Evolutionary conservation across 2,329 filamentous ascomycete species (phyloP).

Genomic region (Whalleya microplaca): DNA sequence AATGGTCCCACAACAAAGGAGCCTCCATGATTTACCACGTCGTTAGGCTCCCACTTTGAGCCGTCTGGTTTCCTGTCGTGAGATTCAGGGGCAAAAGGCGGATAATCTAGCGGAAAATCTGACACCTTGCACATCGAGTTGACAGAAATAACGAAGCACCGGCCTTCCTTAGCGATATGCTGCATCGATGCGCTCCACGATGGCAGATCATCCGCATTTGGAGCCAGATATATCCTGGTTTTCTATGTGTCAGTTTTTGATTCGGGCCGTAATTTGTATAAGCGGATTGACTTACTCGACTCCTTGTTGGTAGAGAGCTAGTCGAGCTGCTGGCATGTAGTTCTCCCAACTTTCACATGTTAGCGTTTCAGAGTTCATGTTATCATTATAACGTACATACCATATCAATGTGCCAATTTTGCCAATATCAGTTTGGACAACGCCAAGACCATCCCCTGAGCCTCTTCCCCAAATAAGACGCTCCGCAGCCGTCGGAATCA

Average conservation of each 20-base stretch:
- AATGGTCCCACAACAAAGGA: slow-evolving; percentile 47
- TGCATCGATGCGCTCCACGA: slow-evolving; percentile 47
- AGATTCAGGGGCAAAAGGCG: slow-evolving; percentile 43
- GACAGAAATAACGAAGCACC: slow-evolving; percentile 47
- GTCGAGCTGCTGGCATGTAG: slow-evolving; percentile 47
- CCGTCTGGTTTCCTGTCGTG: slow-evolving; percentile 44
- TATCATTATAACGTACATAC: slow-evolving; percentile 21
- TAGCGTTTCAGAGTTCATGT: not conserved
- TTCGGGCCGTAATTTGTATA: not conserved
- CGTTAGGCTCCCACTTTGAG: slow-evolving; percentile 40
- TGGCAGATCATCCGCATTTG: slow-evolving; percentile 38
- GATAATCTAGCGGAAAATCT: slow-evolving; percentile 46
- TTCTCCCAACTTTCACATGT: slow-evolving; percentile 43
- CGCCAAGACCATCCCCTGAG: slow-evolving; percentile 43
- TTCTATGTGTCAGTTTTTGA: slow-evolving; percentile 1
- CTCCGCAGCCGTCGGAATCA: slow-evolving; percentile 47
- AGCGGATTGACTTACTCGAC: slow-evolving; percentile 39
- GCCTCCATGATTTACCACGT: slow-evolving; percentile 45
- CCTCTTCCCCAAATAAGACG: slow-evolving; percentile 51
- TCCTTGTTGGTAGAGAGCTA: slow-evolving; percentile 47
- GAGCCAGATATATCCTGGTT: slow-evolving; percentile 38
- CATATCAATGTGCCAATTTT: slow-evolving; percentile 47
- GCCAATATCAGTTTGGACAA: slow-evolving; percentile 45
- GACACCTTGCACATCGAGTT: slow-evolving; percentile 46
- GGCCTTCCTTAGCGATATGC: slow-evolving; percentile 49